Conservation (phyloP, 768 basidiomycete genomes). For the Amanita pseudoporphyria region DNA sequence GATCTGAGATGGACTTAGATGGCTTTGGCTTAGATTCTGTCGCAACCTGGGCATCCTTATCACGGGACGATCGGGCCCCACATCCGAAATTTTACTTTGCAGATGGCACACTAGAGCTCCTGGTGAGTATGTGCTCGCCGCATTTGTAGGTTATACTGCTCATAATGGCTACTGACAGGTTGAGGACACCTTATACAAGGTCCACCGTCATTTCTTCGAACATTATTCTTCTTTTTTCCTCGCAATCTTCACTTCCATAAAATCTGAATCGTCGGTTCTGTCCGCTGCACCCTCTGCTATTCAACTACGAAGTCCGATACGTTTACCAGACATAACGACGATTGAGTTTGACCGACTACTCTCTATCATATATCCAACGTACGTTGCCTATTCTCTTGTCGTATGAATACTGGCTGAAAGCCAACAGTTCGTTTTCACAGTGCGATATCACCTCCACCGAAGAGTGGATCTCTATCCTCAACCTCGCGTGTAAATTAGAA, state of each 20-base stretch:
- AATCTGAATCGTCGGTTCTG: background rate
- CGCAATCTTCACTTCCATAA: constrained; percentile 3
- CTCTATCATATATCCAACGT: constrained; percentile 26
- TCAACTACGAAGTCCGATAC: constrained; percentile 9
- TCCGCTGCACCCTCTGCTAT: background rate
- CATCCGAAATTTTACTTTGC: constrained; percentile 17
- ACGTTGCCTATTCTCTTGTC: constrained; percentile 8
- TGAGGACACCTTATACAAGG: constrained; percentile 14
- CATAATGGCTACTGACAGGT: constrained; percentile 15
- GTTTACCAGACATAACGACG: constrained; percentile 27
- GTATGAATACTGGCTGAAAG: background rate
- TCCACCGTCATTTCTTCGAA: constrained; percentile 24
- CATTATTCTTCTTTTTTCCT: constrained; percentile 7
- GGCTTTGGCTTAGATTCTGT: background rate
- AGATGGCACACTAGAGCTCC: constrained; percentile 16
- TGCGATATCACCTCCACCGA: constrained; percentile 22
- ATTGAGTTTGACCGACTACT: constrained; percentile 24
- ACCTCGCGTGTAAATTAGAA: constrained; percentile 20
- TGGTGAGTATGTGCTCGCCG: constrained; percentile 10
- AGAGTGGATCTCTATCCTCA: constrained; percentile 28
- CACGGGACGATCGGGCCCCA: background rate
- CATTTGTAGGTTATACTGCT: background rate
- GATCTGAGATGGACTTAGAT: background rate
- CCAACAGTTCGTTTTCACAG: constrained; percentile 18
- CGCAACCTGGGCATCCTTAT: background rate